These are phyloP conservation scores for Chlamydomonas sp. DNA, from an alignment of 139 green algal species.

Conservation along the genomic window DNA sequence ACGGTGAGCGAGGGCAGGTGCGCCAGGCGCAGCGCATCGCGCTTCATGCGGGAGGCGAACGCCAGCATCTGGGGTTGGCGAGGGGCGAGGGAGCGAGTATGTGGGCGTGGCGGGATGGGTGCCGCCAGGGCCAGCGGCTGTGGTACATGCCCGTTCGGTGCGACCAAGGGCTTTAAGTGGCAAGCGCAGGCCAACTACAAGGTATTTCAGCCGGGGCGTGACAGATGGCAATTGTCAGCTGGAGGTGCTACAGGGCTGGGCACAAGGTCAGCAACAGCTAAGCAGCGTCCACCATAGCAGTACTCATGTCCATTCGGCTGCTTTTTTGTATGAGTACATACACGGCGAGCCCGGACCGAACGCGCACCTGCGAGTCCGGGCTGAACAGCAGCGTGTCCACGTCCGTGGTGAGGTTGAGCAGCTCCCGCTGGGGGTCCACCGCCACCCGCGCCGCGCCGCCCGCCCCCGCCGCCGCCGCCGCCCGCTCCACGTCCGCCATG, in stretches of 20 bases:
- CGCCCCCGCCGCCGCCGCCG: conserved; percentile 9
- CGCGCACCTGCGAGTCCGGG: conserved; percentile 71
- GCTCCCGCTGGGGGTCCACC: conserved; percentile 56
- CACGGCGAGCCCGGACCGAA: not conserved
- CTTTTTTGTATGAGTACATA: too few species aligned
- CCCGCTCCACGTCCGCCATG: not conserved
- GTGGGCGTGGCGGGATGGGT: not conserved
- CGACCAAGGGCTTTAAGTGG: too few species aligned
- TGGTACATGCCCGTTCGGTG: too few species aligned
- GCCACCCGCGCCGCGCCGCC: not conserved
- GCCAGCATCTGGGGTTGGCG: conserved; percentile 73
- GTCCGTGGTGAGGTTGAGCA: conserved; percentile 91
- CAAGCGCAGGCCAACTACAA: too few species aligned
- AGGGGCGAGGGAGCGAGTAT: not conserved
- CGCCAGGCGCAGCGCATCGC: conserved; percentile 88
- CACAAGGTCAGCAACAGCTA: too few species aligned
- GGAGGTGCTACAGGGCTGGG: too few species aligned
- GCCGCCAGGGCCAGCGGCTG: not conserved
- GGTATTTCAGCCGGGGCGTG: too few species aligned
- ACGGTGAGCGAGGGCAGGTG: conserved; percentile 87
- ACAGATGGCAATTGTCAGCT: too few species aligned
- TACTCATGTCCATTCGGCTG: too few species aligned
- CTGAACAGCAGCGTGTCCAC: conserved; percentile 89
- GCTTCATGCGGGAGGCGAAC: conserved; percentile 84
- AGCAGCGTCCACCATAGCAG: too few species aligned